A percentile compares a stretch with the other conserved stretches of the same genome.
Conservation (phyloP, 1,139 yeast genomes). For the Pichia sp. region DNA sequence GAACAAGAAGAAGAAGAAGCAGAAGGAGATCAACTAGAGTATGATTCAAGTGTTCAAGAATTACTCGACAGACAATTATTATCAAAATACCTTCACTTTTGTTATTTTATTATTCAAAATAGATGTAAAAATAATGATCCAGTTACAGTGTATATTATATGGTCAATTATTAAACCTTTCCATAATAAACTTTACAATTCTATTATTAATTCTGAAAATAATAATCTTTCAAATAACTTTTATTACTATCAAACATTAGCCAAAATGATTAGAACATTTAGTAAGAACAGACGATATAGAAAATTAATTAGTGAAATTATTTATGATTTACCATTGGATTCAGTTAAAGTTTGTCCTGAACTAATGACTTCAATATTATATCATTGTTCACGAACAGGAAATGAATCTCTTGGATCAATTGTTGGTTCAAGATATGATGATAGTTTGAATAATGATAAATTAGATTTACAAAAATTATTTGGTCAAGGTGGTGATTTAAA, state of each 20-base stretch:
- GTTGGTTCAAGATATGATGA: constrained; percentile 29
- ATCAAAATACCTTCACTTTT: constrained; percentile 23
- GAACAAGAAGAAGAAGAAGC: neutral
- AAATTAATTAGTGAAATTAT: constrained; percentile 30
- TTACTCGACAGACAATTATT: constrained; percentile 16
- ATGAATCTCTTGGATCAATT: constrained; percentile 28
- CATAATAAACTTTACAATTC: constrained; percentile 27
- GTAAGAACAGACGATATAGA: constrained; percentile 31
- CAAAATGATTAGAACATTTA: constrained; percentile 30
- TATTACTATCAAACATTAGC: constrained; percentile 30
- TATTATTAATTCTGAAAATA: constrained; percentile 20
- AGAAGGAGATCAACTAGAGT: neutral
- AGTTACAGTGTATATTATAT: constrained; percentile 23
- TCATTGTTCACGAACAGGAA: constrained; percentile 29
- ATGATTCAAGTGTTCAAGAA: constrained; percentile 2
- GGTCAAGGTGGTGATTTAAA: constrained; percentile 14
- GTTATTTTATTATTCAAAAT: constrained; percentile 25
- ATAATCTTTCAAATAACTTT: constrained; percentile 25
- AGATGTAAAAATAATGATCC: constrained; percentile 24
- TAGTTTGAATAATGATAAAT: constrained; percentile 7
- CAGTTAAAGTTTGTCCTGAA: constrained; percentile 33
- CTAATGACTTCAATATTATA: constrained; percentile 33
- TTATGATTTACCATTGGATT: constrained; percentile 30
- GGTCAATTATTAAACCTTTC: constrained; percentile 27
- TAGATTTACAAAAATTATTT: constrained; percentile 4